Base-by-base conservation (phyloP, 805 yeast species). In the Danielia reshetovae region DNA sequence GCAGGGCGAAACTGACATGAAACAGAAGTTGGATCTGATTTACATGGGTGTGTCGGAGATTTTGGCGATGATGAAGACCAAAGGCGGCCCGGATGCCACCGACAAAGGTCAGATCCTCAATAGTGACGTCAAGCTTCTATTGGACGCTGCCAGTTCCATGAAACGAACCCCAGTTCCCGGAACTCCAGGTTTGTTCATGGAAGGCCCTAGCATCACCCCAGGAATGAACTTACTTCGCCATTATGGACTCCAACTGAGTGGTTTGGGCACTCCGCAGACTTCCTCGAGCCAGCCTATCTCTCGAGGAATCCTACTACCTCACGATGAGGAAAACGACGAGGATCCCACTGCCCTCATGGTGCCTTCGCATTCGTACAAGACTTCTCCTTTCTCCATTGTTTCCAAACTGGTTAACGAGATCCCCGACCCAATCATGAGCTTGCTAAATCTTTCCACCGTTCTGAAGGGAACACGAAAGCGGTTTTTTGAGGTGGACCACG, bases 381-480 rank as follows among this genome's bases (percentile, higher is more conserved):
- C 61, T 3, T 65, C 77, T 0, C 79, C 80, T 3, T 68, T 70
- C 45, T 50, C 60, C n/a, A 49, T 72, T 2, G 49, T 70, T 5
- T 49, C 60, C 8, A 53, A 60, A 16, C 57, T 65, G 24, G 51
- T 62, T 14, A 42, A 47, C 4, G 50, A 49, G 15, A 42, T 59
- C 2, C 72, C 71, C 0, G 47, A 45, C n/a, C 67, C 73, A 1
- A 54, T 70, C 1, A 38, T 55, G 5, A 60, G 65, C 19, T 43
- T 67, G 22, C 41, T 59, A 27, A 42, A 43, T 21, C 33, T 48
- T 13, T 38, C 54, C 1, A 30, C 43, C 2, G 17, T 36, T 21
- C 7, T 19, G 17, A 19, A 28, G 23, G 27, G 34, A 32, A 26
- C 35, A 32, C 28, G 23, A 24, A 29, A 22, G 10, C 48, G 51